A percentile compares a stretch with the other conserved stretches of the same genome.
These are phyloP conservation scores for Apiospora arundinis DNA, from an alignment of 2,329 filamentous ascomycete species.

Conservation along the genomic window DNA sequence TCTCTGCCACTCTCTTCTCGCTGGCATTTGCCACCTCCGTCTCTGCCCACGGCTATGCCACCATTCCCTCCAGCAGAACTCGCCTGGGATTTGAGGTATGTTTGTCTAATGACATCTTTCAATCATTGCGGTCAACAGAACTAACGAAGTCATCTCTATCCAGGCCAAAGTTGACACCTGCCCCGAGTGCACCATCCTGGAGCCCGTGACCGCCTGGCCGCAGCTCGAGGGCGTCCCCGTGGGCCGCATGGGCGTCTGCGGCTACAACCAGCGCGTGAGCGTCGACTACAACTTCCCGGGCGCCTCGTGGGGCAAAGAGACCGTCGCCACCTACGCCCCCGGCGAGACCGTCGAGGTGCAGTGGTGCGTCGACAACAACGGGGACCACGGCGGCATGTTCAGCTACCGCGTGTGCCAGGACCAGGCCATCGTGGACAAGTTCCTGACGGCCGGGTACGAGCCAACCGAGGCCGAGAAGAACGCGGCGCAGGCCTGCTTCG, in stretches of 20 bases:
- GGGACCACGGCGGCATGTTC: slow-evolving; percentile 64
- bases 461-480: slow-evolving; percentile 60
- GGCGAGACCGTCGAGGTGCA: slow-evolving; percentile 56
- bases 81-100: slow-evolving; percentile 51
- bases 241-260: slow-evolving; percentile 56
- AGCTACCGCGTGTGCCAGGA: slow-evolving; percentile 60
- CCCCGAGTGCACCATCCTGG: slow-evolving; percentile 61
- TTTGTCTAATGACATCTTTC: background rate
- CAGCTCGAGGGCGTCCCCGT: slow-evolving; percentile 52
- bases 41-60: slow-evolving; percentile 53
- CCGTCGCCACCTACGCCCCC: slow-evolving; percentile 51
- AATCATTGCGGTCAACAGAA: background rate
- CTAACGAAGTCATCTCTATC: background rate
- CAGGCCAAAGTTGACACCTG: slow-evolving; percentile 57
- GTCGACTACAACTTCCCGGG: slow-evolving; percentile 59
- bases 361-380: slow-evolving; percentile 63
- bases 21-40: slow-evolving; percentile 28
- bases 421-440: slow-evolving; percentile 56
- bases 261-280: slow-evolving; percentile 59
- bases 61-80: slow-evolving; percentile 50
- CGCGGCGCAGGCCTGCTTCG: slow-evolving; percentile 59
- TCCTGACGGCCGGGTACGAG: slow-evolving; percentile 52
- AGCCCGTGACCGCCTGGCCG: slow-evolving; percentile 58
- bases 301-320: slow-evolving; percentile 49
- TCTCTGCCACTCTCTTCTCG: slow-evolving; percentile 19